These are phyloP conservation scores for Pseudogymnoascus sp. DNA, from an alignment of 2,329 filamentous ascomycete genomes.

Conservation along the genomic window DNA sequence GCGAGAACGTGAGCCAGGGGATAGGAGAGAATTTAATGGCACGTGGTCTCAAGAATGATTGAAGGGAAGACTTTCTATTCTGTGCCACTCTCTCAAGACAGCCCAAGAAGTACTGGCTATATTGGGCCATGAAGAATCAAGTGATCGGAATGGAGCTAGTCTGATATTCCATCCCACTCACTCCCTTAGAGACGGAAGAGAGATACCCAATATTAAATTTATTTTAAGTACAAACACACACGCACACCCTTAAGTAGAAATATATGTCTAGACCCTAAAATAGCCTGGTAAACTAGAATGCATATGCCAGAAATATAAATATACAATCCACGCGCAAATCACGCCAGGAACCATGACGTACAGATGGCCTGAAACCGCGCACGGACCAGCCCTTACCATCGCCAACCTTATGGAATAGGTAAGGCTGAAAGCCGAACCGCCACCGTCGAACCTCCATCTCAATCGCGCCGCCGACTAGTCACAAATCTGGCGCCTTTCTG, in stretches of 20 bases:
- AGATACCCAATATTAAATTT: background rate
- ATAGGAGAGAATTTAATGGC: background rate
- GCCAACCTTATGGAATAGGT: background rate
- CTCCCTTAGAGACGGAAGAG: background rate
- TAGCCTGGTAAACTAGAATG: background rate
- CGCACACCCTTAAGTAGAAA: background rate
- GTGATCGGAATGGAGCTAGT: background rate
- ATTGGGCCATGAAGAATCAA: background rate
- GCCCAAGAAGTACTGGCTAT: background rate
- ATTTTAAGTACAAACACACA: background rate
- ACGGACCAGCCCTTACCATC: background rate
- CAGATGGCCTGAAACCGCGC: background rate
- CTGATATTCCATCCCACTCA: background rate
- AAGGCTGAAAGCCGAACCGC: constrained; percentile 2
- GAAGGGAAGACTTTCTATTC: background rate
- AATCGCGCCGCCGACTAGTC: constrained; percentile 9
- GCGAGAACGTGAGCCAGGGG: no score
- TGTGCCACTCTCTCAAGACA: background rate
- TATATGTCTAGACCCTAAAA: background rate
- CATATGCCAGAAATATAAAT: background rate
- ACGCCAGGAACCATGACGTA: constrained; percentile 5
- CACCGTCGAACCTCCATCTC: constrained; percentile 6
- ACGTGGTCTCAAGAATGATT: no score
- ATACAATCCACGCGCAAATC: background rate
- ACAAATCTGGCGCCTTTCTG: background rate